Conservation (phyloP, 495 filamentous ascomycete species). For the Margaritispora aquatica region DNA sequence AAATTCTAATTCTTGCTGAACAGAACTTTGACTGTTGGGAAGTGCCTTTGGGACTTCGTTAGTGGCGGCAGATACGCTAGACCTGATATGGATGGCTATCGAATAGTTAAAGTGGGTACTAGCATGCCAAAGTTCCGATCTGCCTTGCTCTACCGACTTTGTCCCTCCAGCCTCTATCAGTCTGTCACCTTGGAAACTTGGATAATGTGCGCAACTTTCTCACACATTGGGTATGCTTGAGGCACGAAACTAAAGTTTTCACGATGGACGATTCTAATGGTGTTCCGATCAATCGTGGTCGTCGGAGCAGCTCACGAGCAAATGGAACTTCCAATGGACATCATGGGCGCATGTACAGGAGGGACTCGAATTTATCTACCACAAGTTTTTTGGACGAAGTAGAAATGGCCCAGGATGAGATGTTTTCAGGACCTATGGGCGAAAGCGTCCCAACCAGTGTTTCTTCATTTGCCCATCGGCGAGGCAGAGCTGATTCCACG, state of each 20-base stretch:
- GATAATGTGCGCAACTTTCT: background rate
- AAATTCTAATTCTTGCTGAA: background rate
- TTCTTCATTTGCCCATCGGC: slow-evolving; percentile 80
- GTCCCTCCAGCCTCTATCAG: background rate
- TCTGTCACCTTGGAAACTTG: background rate
- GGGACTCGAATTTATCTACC: slow-evolving; percentile 72
- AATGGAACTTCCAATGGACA: slow-evolving; percentile 13
- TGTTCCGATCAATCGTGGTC: slow-evolving; percentile 13
- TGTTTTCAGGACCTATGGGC: slow-evolving; percentile 89
- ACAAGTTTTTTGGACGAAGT: slow-evolving; percentile 86
- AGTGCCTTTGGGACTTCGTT: background rate
- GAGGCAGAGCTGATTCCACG: slow-evolving; percentile 69
- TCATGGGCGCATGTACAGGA: slow-evolving; percentile 31
- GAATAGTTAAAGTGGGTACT: too few relatives aligned
- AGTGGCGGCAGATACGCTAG: background rate
- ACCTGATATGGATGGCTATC: too few relatives aligned
- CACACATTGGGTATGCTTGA: background rate
- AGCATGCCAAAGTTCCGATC: background rate
- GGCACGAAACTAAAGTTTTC: slow-evolving; percentile 4
- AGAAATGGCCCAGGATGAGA: slow-evolving; percentile 98
- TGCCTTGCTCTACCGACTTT: background rate
- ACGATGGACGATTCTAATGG: slow-evolving; percentile 16
- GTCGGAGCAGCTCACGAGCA: slow-evolving; percentile 21
- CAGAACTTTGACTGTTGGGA: background rate
- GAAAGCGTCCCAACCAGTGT: slow-evolving; percentile 91